Base-by-base conservation (phyloP, 441 rosid genomes). In the Erodium chrysanthum region DNA sequence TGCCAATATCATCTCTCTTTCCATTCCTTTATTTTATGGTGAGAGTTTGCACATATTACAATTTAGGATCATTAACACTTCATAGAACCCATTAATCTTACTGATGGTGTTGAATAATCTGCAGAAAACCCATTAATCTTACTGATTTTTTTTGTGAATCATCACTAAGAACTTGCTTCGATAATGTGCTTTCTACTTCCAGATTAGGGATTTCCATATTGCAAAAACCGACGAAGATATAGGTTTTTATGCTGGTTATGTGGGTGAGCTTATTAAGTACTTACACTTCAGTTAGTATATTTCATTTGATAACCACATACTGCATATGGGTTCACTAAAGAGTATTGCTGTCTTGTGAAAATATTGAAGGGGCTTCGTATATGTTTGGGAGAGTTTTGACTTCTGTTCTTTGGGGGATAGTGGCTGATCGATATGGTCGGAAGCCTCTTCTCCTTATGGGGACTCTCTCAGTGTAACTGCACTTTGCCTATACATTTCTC, bases 21-120 rank as follows among this genome's bases (percentile, higher is more conserved):
- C 76, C 76, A 15, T 74, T 65, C 35, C 5, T 74, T 29, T 74
- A 68, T 59, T 74, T 68, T 67, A 74, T 74, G 76, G 76, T 69
- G 66, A 4, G 67, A 22, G n/a, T 33, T 58, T 18, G 29, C 29
- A 18, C 40, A 0, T 65, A 20, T 8, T n/a, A 33, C 2, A 27
- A 27, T 3, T 27, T 3, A 27, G 29, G 1, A 27, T 27, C 29
- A 27, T 1, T 27, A 27, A 1, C 29, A 27, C 3, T 1, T 27
- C 1, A 27, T 27, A n/a, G n/a, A n/a, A n/a, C n/a, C n/a, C n/a
- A n/a, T n/a, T n/a, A n/a, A n/a, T n/a, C n/a, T n/a, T n/a, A n/a
- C n/a, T n/a, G n/a, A n/a, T n/a, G n/a, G n/a, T n/a, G n/a, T n/a
- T n/a, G n/a, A n/a, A n/a, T n/a, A n/a, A n/a, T n/a, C n/a, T n/a